These are phyloP conservation scores for Wickerhamomyces tratensis DNA, from an alignment of 805 yeast species.

Conservation along the genomic window DNA sequence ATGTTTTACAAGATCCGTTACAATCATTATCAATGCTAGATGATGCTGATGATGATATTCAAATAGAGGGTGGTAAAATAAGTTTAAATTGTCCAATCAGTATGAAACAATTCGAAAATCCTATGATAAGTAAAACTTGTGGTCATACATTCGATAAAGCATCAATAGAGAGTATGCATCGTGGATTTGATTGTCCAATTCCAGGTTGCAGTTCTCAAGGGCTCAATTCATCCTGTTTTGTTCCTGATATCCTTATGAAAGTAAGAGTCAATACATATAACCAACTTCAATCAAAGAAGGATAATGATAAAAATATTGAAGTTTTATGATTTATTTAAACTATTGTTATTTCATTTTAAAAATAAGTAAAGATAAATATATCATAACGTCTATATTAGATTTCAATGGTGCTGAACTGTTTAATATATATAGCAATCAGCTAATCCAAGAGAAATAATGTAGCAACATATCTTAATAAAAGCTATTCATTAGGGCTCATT, in stretches of 20 bases:
- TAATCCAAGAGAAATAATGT: no score
- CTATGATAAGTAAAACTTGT: constrained; percentile 48
- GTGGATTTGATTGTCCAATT: constrained; percentile 38
- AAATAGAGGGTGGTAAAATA: constrained; percentile 62
- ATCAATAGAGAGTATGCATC: constrained; percentile 21
- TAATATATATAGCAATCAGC: no score
- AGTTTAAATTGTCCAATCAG: constrained; percentile 64
- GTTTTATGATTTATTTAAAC: constrained; percentile 1
- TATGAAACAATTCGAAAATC: constrained; percentile 36
- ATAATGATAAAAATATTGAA: constrained; percentile 4
- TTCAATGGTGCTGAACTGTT: no score
- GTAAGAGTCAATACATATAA: constrained; percentile 37
- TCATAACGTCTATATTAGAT: no score
- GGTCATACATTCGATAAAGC: constrained; percentile 51
- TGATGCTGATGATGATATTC: constrained; percentile 44
- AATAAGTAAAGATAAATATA: background rate
- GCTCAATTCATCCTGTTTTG: constrained; percentile 27
- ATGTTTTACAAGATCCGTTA: constrained; percentile 48
- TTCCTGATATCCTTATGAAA: constrained; percentile 43
- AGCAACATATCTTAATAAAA: no score
- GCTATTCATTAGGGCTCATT: no score
- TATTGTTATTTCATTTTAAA: background rate
- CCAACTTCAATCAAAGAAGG: constrained; percentile 12
- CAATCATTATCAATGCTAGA: constrained; percentile 44
- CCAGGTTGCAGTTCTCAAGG: constrained; percentile 33